Base-by-base conservation (phyloP, 106 monocot genomes). In the Ottelia alismoides region DNA sequence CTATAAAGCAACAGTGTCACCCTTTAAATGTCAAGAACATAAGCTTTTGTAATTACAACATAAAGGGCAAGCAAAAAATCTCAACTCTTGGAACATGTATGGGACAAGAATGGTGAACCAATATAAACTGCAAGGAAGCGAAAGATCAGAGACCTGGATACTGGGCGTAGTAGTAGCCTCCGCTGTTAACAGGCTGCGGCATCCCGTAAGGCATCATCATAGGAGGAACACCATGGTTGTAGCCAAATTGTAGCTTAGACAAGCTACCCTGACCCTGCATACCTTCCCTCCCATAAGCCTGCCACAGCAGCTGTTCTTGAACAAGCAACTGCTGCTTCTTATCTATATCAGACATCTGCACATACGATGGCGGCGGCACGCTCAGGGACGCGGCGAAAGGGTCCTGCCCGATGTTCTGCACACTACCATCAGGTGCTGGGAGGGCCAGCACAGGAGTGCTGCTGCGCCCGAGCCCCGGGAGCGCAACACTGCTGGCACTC, bases 311-410 rank as follows among this genome's bases (percentile, higher is more conserved):
- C 53, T 81, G 76, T 58, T 94, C 94, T 59, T 84, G 88, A 23
- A 71, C 47, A 25, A 88, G 58, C 17, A 84, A 54, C 45, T 81
- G 84, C 56, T 94, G 94, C 69, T 84, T 88, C 51, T 78, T 78
- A 68, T 88, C 88, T 10, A 94, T 71, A 52, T 94, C 94, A 3
- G 78, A 58, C 94, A 94, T 94, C 78, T 88, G 88, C 47, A 94
- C 84, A 45, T 74, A 94, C 1, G 94, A 66, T 11, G 94, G 88
- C 17, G 94, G 80, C 9, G 88, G 81, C 3, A 88, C 59, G 16
- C 23, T 50, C 11, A 81, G 43, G 6, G 94, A 94, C 0, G 94
- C 88, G 0, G 78, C 78, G 23, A 94, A 94, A 12, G 94, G 94
- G 28, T 94, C 88, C 18, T 65, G 68, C 1, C 73, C 76, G 0